These are phyloP conservation scores for Porphyrellus cyaneotinctus DNA, from an alignment of 768 basidiomycete species.

Conservation along the genomic window DNA sequence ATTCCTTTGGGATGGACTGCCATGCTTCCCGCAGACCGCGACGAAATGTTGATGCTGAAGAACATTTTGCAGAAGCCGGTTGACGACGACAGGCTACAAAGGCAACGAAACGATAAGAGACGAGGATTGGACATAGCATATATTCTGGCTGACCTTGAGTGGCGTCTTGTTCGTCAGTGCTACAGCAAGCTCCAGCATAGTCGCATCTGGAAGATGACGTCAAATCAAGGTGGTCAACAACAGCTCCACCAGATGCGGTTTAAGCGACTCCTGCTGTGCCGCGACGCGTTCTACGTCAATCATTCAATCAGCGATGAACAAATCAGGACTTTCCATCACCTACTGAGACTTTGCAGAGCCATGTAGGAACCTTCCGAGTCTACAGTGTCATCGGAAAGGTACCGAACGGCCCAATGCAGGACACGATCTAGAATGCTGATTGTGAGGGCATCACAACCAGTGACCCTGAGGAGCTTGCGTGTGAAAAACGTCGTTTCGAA, in stretches of 20 bases:
- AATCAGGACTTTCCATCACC: slow-evolving; percentile 10
- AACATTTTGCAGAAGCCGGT: slow-evolving; percentile 71
- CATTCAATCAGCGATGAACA: neutral
- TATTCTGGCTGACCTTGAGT: slow-evolving; percentile 56
- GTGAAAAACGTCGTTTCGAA: slow-evolving; percentile 34
- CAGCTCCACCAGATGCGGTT: slow-evolving; percentile 66
- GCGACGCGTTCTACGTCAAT: slow-evolving; percentile 12
- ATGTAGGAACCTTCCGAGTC: slow-evolving; percentile 17
- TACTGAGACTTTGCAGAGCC: slow-evolving; percentile 38
- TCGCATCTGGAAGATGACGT: slow-evolving; percentile 43
- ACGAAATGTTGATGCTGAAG: slow-evolving; percentile 66
- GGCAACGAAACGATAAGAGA: too few relatives aligned
- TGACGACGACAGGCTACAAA: slow-evolving; percentile 60
- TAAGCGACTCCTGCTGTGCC: slow-evolving; percentile 23
- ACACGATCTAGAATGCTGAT: slow-evolving; percentile 40
- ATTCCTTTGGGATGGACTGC: slow-evolving; percentile 34
- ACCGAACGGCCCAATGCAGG: slow-evolving; percentile 51
- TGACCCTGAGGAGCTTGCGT: slow-evolving; percentile 20
- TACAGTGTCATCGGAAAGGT: slow-evolving; percentile 36
- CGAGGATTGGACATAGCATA: neutral
- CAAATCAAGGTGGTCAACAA: slow-evolving; percentile 62
- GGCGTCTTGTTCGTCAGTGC: slow-evolving; percentile 37
- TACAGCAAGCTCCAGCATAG: slow-evolving; percentile 42
- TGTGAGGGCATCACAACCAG: slow-evolving; percentile 25
- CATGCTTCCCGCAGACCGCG: slow-evolving; percentile 36